phyloP scores from a whole-genome alignment of 1,284 basidiomycete species.

The Ceratobasidium sp. region DNA sequence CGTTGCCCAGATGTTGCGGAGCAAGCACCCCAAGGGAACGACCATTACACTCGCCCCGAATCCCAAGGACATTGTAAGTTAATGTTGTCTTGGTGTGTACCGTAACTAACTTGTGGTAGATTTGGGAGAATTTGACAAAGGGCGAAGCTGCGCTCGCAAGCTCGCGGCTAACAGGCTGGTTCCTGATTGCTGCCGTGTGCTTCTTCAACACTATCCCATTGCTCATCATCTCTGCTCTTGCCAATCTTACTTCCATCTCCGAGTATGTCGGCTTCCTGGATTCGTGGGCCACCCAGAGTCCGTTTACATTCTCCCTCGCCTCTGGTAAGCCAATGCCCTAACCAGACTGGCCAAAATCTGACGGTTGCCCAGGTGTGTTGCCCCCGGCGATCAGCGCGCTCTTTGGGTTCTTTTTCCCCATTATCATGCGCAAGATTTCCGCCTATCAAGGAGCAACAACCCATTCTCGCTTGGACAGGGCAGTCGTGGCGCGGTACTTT shows the following conservation, averaged over 20 bases:
- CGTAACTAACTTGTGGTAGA: slow-evolving; percentile 51
- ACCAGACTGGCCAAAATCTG: background rate
- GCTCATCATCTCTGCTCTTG: slow-evolving; percentile 78
- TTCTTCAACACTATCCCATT: slow-evolving; percentile 93
- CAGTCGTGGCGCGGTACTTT: slow-evolving; percentile 89
- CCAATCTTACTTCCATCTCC: slow-evolving; percentile 76
- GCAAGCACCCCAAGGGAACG: slow-evolving; percentile 76
- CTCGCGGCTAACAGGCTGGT: slow-evolving; percentile 74
- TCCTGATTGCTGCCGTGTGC: slow-evolving; percentile 76
- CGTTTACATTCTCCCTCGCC: slow-evolving; percentile 70
- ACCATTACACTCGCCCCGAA: slow-evolving; percentile 78
- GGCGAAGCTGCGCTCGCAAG: slow-evolving; percentile 68
- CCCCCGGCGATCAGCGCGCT: slow-evolving; percentile 85
- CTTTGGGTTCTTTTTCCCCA: slow-evolving; percentile 88
- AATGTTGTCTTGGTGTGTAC: background rate
- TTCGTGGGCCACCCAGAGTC: slow-evolving; percentile 67
- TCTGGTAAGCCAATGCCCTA: slow-evolving; percentile 58
- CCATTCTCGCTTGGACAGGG: slow-evolving; percentile 82
- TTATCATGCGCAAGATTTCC: slow-evolving; percentile 84
- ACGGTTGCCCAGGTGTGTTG: slow-evolving; percentile 61
- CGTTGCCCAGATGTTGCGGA: slow-evolving; percentile 71
- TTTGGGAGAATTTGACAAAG: slow-evolving; percentile 88
- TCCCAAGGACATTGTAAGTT: slow-evolving; percentile 79
- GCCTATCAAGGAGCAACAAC: slow-evolving; percentile 79
- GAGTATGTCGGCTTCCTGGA: slow-evolving; percentile 74